A percentile compares a stretch with the other conserved stretches of the same genome.
Conservation (phyloP, 768 basidiomycete genomes). For the Amanita subjunquillea region DNA sequence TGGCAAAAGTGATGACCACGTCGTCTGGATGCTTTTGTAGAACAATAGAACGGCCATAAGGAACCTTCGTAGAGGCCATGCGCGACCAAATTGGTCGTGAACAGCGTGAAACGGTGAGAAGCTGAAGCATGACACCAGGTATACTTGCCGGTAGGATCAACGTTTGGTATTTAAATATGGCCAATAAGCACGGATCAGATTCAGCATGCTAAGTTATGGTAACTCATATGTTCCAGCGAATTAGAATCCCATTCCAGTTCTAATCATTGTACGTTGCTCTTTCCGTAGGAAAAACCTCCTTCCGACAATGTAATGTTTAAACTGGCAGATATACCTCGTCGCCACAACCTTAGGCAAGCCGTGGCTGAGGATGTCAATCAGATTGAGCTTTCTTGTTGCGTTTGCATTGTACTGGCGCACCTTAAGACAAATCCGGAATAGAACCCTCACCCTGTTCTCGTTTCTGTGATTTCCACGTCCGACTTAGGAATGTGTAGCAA, state of each 20-base stretch:
- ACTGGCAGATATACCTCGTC: too few relatives aligned
- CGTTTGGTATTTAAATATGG: not conserved
- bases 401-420: not conserved
- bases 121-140: slow-evolving; percentile 5
- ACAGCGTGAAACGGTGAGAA: slow-evolving; percentile 11
- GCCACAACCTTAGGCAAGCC: too few relatives aligned
- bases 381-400: not conserved
- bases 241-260: too few relatives aligned
- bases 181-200: too few relatives aligned
- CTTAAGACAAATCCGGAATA: slow-evolving; percentile 30
- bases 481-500: slow-evolving; percentile 66
- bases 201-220: too few relatives aligned
- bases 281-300: not conserved
- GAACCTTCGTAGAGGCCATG: slow-evolving; percentile 28
- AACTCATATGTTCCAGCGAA: too few relatives aligned
- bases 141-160: not conserved
- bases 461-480: slow-evolving; percentile 47
- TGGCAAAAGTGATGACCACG: slow-evolving; percentile 84
- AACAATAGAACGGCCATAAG: slow-evolving; percentile 39
- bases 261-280: too few relatives aligned
- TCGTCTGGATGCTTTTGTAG: slow-evolving; percentile 70
- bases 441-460: slow-evolving; percentile 17
- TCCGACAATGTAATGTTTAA: too few relatives aligned
- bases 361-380: too few relatives aligned
- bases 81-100: slow-evolving; percentile 17